Base-by-base conservation (phyloP, 2,329 filamentous ascomycete species). In the Colletotrichum sp. region DNA sequence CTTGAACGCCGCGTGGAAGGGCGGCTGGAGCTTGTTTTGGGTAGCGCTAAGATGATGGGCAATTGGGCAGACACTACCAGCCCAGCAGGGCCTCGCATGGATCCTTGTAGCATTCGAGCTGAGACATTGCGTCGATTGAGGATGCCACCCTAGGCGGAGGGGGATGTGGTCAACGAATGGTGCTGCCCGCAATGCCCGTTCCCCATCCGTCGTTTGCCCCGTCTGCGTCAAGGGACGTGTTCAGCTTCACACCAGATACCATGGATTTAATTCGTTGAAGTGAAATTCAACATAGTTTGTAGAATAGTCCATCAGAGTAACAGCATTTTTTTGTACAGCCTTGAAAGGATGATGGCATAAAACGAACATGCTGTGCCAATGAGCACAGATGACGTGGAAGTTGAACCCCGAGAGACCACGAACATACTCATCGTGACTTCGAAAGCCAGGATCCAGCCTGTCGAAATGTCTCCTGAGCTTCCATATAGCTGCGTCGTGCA, bases 241-340 rank as follows among this genome's bases (percentile, higher is more conserved):
- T 44, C 39, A 44, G 39, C 39, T n/a, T 5, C 18, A 44, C 39
- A 10, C 39, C 0, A 44, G 39, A 16, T 9, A 1, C 16, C 39
- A 44, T 1, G 39, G 0, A 44, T n/a, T 44, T 44, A 3, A 6
- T 44, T 1, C 6, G 16, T 3, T n/a, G 0, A 44, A 44, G 39
- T n/a, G 16, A n/a, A 9, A n/a, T 44, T 5, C 39, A 0, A 10
- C 36, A 5, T 39, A 5, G 36, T 2, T 18, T 18, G 15, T 44
- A 44, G 16, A 44, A 18, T 5, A 44, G 39, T 18, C 3, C 0
- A 44, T n/a, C 16, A 44, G 39, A 44, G 4, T 8, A 44, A 44
- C 0, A 44, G 0, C 8, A 5, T n/a, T n/a, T 2, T 44, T 1
- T 44, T n/a, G 5, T 5, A 44, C 12, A 44, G 39, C 18, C 39